These are phyloP conservation scores for Rhizopogon vinicolor DNA, from an alignment of 768 basidiomycete species.

Conservation along the genomic window DNA sequence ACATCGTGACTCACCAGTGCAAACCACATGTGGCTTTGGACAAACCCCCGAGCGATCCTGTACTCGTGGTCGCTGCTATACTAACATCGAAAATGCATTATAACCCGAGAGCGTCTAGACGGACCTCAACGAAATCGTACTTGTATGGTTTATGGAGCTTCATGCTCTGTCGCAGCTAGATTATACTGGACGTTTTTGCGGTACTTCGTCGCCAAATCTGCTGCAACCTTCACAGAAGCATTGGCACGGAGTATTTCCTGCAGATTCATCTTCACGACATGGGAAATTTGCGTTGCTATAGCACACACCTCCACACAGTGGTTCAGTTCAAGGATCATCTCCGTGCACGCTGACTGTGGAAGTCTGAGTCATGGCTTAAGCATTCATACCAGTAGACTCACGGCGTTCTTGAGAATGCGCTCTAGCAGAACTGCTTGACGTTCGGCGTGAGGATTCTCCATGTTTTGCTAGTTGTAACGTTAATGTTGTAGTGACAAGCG, in stretches of 20 bases:
- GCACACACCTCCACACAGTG: slow-evolving; percentile 73
- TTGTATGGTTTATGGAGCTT: slow-evolving; percentile 4
- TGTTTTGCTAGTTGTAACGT: slow-evolving; percentile 23
- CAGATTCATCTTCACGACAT: neutral
- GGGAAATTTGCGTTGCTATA: neutral
- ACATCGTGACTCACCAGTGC: too few relatives aligned
- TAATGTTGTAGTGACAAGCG: neutral
- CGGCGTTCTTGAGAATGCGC: slow-evolving; percentile 86
- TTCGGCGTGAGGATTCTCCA: slow-evolving; percentile 97
- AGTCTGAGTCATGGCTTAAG: neutral
- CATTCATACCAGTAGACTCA: slow-evolving; percentile 30
- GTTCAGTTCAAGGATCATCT: slow-evolving; percentile 85
- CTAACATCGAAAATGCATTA: neutral
- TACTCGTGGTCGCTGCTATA: neutral
- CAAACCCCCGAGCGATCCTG: too few relatives aligned
- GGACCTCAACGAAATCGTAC: neutral
- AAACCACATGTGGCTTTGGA: too few relatives aligned
- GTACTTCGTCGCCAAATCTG: slow-evolving; percentile 84
- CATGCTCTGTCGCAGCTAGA: slow-evolving; percentile 61
- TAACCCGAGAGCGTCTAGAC: neutral
- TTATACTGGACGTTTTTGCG: slow-evolving; percentile 93
- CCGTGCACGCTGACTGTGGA: slow-evolving; percentile 83
- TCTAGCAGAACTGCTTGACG: slow-evolving; percentile 87
- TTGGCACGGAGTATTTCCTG: slow-evolving; percentile 83
- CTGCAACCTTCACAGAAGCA: slow-evolving; percentile 70